Evolutionary conservation across 306 rosid species (phyloP).

Genomic region (Sophora flavescens): DNA sequence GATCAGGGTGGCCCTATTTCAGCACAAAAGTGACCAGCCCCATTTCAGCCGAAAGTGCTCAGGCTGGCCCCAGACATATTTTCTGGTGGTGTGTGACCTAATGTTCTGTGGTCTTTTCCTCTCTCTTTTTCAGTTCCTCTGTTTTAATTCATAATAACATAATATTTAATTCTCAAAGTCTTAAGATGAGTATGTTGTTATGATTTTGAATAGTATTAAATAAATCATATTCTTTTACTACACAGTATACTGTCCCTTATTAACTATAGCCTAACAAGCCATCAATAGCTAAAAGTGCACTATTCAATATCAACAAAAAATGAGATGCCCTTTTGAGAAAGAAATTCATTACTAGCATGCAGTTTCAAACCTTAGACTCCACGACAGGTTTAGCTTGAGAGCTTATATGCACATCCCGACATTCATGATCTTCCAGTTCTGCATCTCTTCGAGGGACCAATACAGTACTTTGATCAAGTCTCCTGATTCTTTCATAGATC

Average conservation of each 20-base stretch:
- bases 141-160: slow-evolving; percentile 18
- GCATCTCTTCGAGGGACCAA: slow-evolving; percentile 57
- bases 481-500: slow-evolving; percentile 62
- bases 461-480: slow-evolving; percentile 51
- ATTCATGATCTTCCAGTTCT: slow-evolving; percentile 62
- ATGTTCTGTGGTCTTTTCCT: slow-evolving; percentile 9
- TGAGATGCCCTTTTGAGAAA: slow-evolving; percentile 29
- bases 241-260: neutral
- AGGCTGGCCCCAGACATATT: slow-evolving; percentile 22
- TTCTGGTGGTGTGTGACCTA: slow-evolving; percentile 2
- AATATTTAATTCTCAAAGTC: slow-evolving; percentile 14
- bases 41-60: slow-evolving; percentile 1
- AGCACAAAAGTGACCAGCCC: neutral
- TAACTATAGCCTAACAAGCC: slow-evolving; percentile 22
- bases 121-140: slow-evolving; percentile 19
- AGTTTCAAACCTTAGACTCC: slow-evolving; percentile 60
- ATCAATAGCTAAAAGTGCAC: slow-evolving; percentile 21
- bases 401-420: slow-evolving; percentile 65
- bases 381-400: slow-evolving; percentile 50
- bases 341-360: slow-evolving; percentile 23
- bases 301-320: slow-evolving; percentile 28
- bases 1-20: neutral
- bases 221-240: slow-evolving; percentile 14
- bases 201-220: slow-evolving; percentile 29
- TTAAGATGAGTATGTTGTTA: slow-evolving; percentile 4